Conservation (phyloP, 2,329 filamentous ascomycete species). For the Trichoderma sp. region DNA sequence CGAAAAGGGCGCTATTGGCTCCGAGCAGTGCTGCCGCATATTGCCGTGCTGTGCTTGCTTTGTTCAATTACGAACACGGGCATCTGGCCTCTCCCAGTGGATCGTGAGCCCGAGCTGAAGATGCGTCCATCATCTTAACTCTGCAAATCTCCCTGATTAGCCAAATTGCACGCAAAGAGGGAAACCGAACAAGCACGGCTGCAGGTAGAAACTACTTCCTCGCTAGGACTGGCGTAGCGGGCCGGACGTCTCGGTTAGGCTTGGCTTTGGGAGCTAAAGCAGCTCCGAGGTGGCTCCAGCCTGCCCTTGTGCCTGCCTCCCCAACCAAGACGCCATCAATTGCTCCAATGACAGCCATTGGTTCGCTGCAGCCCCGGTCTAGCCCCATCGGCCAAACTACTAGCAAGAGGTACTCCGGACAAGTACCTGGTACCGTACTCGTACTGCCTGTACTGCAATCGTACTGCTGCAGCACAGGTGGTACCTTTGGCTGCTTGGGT, state of each 20-base stretch:
- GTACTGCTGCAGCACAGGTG: neutral
- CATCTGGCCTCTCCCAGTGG: constrained; percentile 8
- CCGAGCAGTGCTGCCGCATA: neutral
- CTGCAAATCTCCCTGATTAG: constrained; percentile 12
- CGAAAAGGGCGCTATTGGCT: neutral
- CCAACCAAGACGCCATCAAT: constrained; percentile 3
- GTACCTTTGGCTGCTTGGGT: neutral
- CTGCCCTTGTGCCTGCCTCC: constrained; percentile 5
- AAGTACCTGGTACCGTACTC: neutral
- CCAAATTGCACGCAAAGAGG: constrained; percentile 5
- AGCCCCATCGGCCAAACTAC: neutral
- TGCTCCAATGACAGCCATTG: neutral
- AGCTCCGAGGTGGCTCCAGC: constrained; percentile 12
- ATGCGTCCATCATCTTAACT: neutral
- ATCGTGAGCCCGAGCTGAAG: constrained; percentile 13
- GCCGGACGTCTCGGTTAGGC: constrained; percentile 13
- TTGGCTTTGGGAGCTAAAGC: constrained; percentile 13
- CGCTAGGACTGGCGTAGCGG: constrained; percentile 15
- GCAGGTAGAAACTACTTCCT: constrained; percentile 15
- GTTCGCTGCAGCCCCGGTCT: neutral
- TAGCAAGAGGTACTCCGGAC: neutral
- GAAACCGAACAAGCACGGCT: neutral
- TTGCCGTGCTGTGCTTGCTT: neutral
- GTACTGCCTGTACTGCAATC: neutral
- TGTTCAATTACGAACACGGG: neutral